Base-by-base conservation (phyloP, 768 basidiomycete genomes). In the Hortiboletus flavorubellus region DNA sequence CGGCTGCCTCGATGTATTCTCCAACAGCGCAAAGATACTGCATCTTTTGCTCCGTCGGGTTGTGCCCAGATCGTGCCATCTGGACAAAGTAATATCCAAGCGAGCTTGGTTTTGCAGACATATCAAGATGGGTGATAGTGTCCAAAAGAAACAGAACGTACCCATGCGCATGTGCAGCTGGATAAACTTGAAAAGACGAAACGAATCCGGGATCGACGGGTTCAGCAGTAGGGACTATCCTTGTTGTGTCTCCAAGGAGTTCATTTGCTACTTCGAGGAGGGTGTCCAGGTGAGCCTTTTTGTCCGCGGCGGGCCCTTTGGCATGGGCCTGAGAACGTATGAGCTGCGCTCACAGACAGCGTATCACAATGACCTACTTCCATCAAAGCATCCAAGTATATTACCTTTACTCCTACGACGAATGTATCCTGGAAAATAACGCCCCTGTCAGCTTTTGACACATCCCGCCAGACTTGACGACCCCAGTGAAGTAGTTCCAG, bases 171-270 rank as follows among this genome's bases (percentile, higher is more conserved):
- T 38, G 9, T 10, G 58, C 50, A 14, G 26, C 4, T 6, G 43
- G 57, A 30, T 48, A 59, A 8, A 45, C n/a, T 21, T 26, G 21
- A 38, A 59, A 59, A 2, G 58, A 48, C 12, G 21, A 41, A 12
- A 46, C 23, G 12, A 58, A 51, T 2, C 46, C 37, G 21, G 21
- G 2, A 16, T 51, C 58, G 30, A 34, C 23, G 12, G 30, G 44
- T 37, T 51, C 35, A 23, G 23, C 18, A 18, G 10, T 4, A 5
- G 31, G 6, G 11, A 31, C 21, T 21, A 21, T 21, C 21, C 21
- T 21, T 21, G 1, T 1, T 5, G 43, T 30, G 2, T 58, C 57
- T 21, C 38, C 14, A 5, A 51, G 1, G 16, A 48, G 14, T n/a
- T 44, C 38, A 12, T 11, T 44, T 16, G 42, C 18, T 7, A 2